phyloP scores from a whole-genome alignment of 129 eudicot genomes.

The Tagetes erecta region DNA sequence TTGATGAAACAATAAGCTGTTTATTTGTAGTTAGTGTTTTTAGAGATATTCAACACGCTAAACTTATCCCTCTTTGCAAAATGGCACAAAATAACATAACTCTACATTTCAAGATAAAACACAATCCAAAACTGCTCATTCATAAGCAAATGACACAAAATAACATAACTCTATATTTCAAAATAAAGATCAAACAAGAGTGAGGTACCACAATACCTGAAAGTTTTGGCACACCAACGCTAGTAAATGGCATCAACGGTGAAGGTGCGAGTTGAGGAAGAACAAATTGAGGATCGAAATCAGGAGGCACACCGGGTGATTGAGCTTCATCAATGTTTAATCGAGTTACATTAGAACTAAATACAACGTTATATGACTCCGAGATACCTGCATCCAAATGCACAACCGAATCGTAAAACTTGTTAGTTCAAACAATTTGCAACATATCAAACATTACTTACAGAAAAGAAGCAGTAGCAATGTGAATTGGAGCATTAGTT shows the following conservation, averaged over 20 bases:
- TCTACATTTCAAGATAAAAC: neutral
- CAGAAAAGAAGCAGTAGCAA: slow-evolving; percentile 19
- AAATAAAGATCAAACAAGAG: neutral
- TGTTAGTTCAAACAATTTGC: neutral
- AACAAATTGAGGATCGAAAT: slow-evolving; percentile 41
- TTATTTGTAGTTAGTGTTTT: too few relatives aligned
- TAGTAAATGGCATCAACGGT: slow-evolving; percentile 56
- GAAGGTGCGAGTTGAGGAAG: slow-evolving; percentile 56
- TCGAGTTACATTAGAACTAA: slow-evolving; percentile 14
- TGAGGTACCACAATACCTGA: slow-evolving; percentile 40
- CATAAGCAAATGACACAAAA: neutral
- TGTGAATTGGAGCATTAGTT: slow-evolving; percentile 5
- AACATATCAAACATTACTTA: slow-evolving; percentile 6
- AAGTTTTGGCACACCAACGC: slow-evolving; percentile 40
- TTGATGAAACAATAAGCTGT: too few relatives aligned
- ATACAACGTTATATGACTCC: slow-evolving; percentile 10
- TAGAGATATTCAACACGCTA: too few relatives aligned
- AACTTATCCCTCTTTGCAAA: too few relatives aligned
- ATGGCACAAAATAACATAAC: neutral
- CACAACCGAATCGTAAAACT: neutral
- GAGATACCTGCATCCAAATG: slow-evolving; percentile 30
- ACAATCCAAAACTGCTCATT: neutral
- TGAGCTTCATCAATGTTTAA: slow-evolving; percentile 11
- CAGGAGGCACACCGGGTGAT: slow-evolving; percentile 33
- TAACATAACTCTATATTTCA: neutral